Base-by-base conservation (phyloP, 768 basidiomycete species). In the Termitomyces titanicus region DNA sequence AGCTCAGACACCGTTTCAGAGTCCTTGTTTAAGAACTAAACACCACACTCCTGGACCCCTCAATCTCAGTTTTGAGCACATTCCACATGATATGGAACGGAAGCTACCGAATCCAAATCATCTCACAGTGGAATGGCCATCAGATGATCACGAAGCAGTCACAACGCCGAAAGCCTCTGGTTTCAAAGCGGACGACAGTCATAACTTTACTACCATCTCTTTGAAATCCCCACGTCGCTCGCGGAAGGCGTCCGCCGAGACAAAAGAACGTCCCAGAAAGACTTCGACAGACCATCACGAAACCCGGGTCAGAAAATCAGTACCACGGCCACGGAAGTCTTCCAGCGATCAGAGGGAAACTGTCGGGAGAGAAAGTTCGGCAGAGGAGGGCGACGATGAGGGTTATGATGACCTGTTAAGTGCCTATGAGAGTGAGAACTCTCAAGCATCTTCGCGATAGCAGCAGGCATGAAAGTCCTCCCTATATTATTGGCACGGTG, bases 341-440 rank as follows among this genome's bases (percentile, higher is more conserved):
- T 82, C 82, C 15, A 70, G 66, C 9, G 78, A 77, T 25, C 78
- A 68, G 47, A 74, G 67, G 63, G 70, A 74, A 24, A 65, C 64
- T 22, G 61, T 66, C 33, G 74, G 68, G 51, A 74, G 81, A 37
- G 83, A 86, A 34, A 89, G 85, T 64, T 81, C 78, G 20, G 88
- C 86, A 0, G 85, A 86, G 51, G 88, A 90, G 55, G 88, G 89
- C 4, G 89, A 90, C 56, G 89, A 91, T 60, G 82, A 83, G 65
- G 80, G 86, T 3, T 90, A 89, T 52, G 88, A 86, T 61, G 89
- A 90, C 12, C 64, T 92, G 52, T 68, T 92, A 56, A 89, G 86
- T 65, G 89, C 89, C 18, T 92, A 92, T 63, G 89, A 91, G 71
- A 89, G 89, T 63, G 88, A 89, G 50, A 75, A 74, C 24, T 57